A percentile compares a stretch with the other conserved stretches of the same genome.
Evolutionary conservation across 1,284 basidiomycete species (phyloP).

Genomic region (Erythrobasidium hasegawianum): DNA sequence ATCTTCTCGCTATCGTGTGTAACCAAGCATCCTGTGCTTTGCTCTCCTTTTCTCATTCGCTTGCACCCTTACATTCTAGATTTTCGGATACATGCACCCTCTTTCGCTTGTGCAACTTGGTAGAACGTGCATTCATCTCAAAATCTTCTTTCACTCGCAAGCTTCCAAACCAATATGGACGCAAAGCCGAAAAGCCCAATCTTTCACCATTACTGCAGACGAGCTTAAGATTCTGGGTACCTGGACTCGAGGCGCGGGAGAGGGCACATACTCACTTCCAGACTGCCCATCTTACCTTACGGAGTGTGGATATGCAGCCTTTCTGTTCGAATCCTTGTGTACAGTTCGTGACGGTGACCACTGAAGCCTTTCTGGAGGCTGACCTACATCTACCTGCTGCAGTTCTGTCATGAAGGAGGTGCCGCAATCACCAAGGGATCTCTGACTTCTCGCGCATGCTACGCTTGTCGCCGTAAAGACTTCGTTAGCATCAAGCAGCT

Average conservation of each 20-base stretch:
- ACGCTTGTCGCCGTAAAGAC: background rate
- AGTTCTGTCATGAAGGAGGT: background rate
- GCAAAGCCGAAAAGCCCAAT: background rate
- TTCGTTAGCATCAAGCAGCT: background rate
- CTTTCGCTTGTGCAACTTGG: background rate
- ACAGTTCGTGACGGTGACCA: background rate
- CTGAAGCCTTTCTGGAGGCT: too few species aligned
- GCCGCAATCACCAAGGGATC: background rate
- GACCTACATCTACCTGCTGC: too few species aligned
- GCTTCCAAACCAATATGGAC: background rate
- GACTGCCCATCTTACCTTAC: background rate
- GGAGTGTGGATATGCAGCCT: background rate
- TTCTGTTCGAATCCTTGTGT: background rate
- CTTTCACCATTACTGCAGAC: background rate
- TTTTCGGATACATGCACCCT: too few species aligned
- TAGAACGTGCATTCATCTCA: background rate
- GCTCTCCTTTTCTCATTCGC: too few species aligned
- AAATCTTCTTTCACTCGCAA: background rate
- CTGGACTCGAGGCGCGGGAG: background rate
- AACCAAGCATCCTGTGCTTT: too few species aligned
- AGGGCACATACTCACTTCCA: background rate
- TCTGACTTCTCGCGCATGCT: background rate
- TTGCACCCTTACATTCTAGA: too few species aligned
- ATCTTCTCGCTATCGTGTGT: background rate
- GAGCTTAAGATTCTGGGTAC: background rate